A percentile compares a stretch with the other conserved stretches of the same genome.
Evolutionary conservation across 1,284 basidiomycete species (phyloP).

Genomic region (Ceratobasidium sp.): DNA sequence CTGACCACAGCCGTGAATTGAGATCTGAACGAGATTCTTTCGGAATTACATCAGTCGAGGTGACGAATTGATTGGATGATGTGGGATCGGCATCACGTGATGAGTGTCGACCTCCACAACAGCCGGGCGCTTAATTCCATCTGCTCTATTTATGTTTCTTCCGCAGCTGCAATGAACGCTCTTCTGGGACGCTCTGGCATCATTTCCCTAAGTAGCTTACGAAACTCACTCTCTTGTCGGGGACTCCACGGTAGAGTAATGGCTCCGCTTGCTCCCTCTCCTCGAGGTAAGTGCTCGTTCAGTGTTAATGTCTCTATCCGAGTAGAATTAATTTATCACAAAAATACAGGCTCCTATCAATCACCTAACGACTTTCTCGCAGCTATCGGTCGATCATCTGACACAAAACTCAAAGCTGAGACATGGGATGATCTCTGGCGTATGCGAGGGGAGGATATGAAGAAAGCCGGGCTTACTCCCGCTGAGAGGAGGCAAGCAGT

Average conservation of each 20-base stretch:
- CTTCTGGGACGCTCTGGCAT: not conserved
- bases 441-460: slow-evolving; percentile 52
- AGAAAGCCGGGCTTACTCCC: slow-evolving; percentile 53
- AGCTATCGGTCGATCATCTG: slow-evolving; percentile 53
- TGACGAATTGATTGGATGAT: too few species aligned
- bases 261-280: slow-evolving; percentile 1
- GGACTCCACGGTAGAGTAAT: slow-evolving; percentile 6
- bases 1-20: not conserved
- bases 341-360: slow-evolving; percentile 29
- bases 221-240: not conserved
- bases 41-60: too few species aligned
- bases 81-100: not conserved
- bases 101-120: not conserved
- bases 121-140: slow-evolving; percentile 7
- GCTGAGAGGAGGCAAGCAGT: slow-evolving; percentile 52
- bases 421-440: slow-evolving; percentile 56
- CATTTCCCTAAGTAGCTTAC: not conserved
- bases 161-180: slow-evolving; percentile 6
- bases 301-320: too few species aligned
- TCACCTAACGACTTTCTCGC: slow-evolving; percentile 52
- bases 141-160: not conserved
- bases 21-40: not conserved
- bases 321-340: not conserved
- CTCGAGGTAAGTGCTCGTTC: slow-evolving; percentile 11
- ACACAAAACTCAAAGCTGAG: slow-evolving; percentile 55